Conservation (phyloP, 2,329 filamentous ascomycete genomes). For the Ceratocystis variospora region DNA sequence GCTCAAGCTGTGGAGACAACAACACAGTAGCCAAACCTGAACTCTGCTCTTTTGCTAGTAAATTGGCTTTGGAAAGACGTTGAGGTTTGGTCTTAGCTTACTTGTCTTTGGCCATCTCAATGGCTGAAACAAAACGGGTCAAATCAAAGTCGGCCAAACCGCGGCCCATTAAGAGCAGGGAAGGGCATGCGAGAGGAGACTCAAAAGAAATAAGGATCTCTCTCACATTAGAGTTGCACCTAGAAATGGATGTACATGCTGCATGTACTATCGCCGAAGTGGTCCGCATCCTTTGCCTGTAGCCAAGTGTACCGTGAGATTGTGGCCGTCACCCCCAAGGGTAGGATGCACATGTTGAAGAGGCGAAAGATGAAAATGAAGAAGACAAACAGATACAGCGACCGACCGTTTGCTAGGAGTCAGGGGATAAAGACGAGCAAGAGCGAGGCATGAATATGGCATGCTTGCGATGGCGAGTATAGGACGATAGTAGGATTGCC, state of each 20-base stretch:
- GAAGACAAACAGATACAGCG: background rate
- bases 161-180: background rate
- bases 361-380: background rate
- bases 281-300: background rate
- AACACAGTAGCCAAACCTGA: background rate
- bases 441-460: background rate
- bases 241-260: background rate
- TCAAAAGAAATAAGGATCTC: background rate
- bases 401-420: background rate
- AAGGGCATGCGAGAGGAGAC: background rate
- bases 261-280: background rate
- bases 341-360: background rate
- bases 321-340: background rate
- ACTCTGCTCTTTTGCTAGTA: background rate
- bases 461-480: background rate
- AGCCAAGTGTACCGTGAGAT: background rate
- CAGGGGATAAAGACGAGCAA: background rate
- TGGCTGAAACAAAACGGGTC: constrained; percentile 1
- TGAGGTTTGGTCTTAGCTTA: background rate
- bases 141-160: constrained; percentile 6
- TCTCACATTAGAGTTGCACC: background rate
- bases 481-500: background rate
- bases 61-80: background rate
- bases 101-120: background rate
- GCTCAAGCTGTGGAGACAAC: background rate